phyloP scores from a whole-genome alignment of 1,284 basidiomycete species.

The Crepidotus sp. region DNA sequence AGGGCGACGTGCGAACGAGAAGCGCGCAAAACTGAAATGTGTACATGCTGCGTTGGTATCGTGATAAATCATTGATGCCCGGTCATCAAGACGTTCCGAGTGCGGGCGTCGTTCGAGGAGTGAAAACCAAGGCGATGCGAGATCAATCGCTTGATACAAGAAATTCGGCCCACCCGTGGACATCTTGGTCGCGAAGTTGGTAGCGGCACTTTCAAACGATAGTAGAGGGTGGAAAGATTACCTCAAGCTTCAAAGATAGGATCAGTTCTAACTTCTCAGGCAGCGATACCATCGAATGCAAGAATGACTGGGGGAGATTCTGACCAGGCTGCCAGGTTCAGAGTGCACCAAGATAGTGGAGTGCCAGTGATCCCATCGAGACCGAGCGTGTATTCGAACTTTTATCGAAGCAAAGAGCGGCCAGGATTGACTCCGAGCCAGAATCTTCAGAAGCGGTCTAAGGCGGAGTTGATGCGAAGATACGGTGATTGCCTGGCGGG shows the following conservation, averaged over 20 bases:
- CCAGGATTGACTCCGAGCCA: no score
- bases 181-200: not conserved
- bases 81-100: not conserved
- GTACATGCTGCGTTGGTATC: slow-evolving; percentile 11
- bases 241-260: not conserved
- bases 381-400: no score
- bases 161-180: not conserved
- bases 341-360: no score
- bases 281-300: not conserved
- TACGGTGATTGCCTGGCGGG: no score
- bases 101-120: not conserved
- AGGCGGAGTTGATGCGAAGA: no score
- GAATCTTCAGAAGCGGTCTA: no score
- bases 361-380: not conserved
- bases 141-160: not conserved
- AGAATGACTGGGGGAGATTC: not conserved
- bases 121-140: not conserved
- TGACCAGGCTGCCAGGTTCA: not conserved
- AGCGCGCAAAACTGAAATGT: slow-evolving; percentile 10
- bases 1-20: slow-evolving; percentile 12
- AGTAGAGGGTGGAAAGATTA: not conserved
- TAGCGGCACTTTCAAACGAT: not conserved
- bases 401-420: no score
- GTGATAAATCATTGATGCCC: slow-evolving; percentile 15
- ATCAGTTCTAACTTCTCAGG: not conserved